Conservation (phyloP, 176 grass and related monocot species). For the Themeda triandra region DNA sequence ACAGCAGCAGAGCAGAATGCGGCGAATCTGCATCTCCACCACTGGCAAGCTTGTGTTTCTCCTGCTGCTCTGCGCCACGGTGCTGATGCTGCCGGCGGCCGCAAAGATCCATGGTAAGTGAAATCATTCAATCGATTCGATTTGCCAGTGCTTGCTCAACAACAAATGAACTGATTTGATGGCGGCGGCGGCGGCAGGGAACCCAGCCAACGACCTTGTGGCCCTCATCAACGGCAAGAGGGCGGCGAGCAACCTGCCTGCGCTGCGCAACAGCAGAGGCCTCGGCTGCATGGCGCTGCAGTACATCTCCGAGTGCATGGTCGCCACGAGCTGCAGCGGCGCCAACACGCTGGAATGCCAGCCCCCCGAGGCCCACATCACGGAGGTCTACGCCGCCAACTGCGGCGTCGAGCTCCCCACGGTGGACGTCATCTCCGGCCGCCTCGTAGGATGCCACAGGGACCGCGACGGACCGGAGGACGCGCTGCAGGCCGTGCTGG, state of each 20-base stretch:
- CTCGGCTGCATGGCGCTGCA: conserved; percentile 95
- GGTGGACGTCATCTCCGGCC: conserved; percentile 55
- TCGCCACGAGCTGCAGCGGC: conserved; percentile 27
- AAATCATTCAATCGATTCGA: background rate
- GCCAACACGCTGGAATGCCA: conserved; percentile 44
- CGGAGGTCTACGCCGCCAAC: conserved; percentile 89
- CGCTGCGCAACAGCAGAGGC: conserved; percentile 58
- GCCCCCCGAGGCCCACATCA: conserved; percentile 70
- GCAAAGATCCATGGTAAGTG: conserved; percentile 32
- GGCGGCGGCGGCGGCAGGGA: conserved; percentile 23
- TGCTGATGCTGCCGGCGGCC: background rate
- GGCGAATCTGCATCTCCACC: background rate
- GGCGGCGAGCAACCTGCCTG: conserved; percentile 48
- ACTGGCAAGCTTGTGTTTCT: background rate
- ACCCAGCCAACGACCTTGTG: conserved; percentile 73
- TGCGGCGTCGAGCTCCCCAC: conserved; percentile 94
- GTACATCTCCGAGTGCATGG: conserved; percentile 59
- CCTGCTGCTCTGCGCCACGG: background rate
- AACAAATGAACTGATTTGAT: too few relatives aligned
- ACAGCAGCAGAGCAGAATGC: background rate
- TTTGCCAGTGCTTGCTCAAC: too few relatives aligned
- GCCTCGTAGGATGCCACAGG: conserved; percentile 56
- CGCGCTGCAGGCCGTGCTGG: conserved; percentile 38
- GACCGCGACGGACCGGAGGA: conserved; percentile 31
- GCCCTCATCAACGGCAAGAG: conserved; percentile 65